These are phyloP conservation scores for Torulaspora maleeae DNA, from an alignment of 805 yeast species.

Conservation along the genomic window DNA sequence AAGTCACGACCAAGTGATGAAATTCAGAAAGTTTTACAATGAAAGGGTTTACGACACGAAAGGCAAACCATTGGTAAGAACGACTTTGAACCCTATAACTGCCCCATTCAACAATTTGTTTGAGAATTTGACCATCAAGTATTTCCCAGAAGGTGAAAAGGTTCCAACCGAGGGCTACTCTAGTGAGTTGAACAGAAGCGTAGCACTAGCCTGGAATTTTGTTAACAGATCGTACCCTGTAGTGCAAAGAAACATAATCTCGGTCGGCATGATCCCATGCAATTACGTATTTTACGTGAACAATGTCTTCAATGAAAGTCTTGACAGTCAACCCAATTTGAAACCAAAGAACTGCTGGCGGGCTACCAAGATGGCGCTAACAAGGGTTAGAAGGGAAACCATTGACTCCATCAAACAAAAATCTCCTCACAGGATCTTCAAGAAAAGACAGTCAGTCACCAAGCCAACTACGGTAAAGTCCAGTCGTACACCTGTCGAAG, in stretches of 20 bases:
- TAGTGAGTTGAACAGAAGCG: slow-evolving; percentile 56
- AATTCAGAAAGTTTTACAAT: slow-evolving; percentile 48
- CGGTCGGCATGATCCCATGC: slow-evolving; percentile 36
- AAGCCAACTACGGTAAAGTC: not conserved
- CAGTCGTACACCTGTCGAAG: slow-evolving; percentile 2
- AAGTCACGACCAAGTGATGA: slow-evolving; percentile 43
- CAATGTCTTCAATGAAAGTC: slow-evolving; percentile 39
- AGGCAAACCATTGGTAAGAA: slow-evolving; percentile 59
- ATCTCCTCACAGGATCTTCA: slow-evolving; percentile 10
- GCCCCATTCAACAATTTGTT: slow-evolving; percentile 56
- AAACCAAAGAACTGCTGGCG: slow-evolving; percentile 28
- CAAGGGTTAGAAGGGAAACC: slow-evolving; percentile 33
- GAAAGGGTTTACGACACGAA: slow-evolving; percentile 50
- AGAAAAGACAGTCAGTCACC: slow-evolving; percentile 3
- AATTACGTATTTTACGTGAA: slow-evolving; percentile 36
- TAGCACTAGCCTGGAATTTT: slow-evolving; percentile 40
- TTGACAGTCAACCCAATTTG: slow-evolving; percentile 39
- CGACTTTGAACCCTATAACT: slow-evolving; percentile 58
- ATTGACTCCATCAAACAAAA: slow-evolving; percentile 15
- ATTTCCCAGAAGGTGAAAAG: slow-evolving; percentile 44
- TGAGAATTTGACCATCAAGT: slow-evolving; percentile 41
- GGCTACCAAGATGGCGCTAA: slow-evolving; percentile 35
- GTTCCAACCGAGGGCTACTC: slow-evolving; percentile 43
- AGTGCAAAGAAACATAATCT: slow-evolving; percentile 25
- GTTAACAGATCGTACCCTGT: slow-evolving; percentile 38